These are phyloP conservation scores for Juglanconis sp. DNA, from an alignment of 2,329 filamentous ascomycete genomes.

Conservation along the genomic window DNA sequence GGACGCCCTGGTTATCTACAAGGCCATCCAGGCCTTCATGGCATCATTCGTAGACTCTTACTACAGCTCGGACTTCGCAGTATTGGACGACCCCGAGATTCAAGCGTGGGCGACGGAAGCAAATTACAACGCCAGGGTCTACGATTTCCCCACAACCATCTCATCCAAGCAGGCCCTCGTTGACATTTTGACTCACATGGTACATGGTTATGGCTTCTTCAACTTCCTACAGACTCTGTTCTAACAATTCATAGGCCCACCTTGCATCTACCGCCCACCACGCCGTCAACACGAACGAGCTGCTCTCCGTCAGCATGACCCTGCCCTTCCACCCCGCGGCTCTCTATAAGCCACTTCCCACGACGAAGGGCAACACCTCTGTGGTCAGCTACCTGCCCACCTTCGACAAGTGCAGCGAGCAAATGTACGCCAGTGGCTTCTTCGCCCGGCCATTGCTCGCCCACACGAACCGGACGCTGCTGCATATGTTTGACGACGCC, in stretches of 20 bases:
- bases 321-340: conserved; percentile 41
- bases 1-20: conserved; percentile 35
- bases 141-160: conserved; percentile 38
- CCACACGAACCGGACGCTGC: conserved; percentile 33
- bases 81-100: conserved; percentile 38
- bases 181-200: conserved; percentile 38
- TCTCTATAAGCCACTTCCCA: conserved; percentile 37
- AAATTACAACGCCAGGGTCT: conserved; percentile 30
- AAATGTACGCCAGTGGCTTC: conserved; percentile 34
- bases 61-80: conserved; percentile 32
- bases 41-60: conserved; percentile 40
- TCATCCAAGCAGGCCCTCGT: conserved; percentile 29
- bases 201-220: not conserved
- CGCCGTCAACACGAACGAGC: conserved; percentile 39
- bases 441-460: conserved; percentile 40
- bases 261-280: conserved; percentile 37
- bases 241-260: conserved; percentile 26
- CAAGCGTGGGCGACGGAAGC: conserved; percentile 43
- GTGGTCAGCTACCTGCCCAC: conserved; percentile 34
- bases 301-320: conserved; percentile 31
- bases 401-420: conserved; percentile 29
- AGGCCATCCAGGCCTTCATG: conserved; percentile 36
- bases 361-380: conserved; percentile 33
- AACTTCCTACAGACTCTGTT: not conserved
- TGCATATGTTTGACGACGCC: conserved; percentile 38